phyloP scores from a whole-genome alignment of 495 filamentous ascomycete genomes.

The Neurospora sp. region DNA sequence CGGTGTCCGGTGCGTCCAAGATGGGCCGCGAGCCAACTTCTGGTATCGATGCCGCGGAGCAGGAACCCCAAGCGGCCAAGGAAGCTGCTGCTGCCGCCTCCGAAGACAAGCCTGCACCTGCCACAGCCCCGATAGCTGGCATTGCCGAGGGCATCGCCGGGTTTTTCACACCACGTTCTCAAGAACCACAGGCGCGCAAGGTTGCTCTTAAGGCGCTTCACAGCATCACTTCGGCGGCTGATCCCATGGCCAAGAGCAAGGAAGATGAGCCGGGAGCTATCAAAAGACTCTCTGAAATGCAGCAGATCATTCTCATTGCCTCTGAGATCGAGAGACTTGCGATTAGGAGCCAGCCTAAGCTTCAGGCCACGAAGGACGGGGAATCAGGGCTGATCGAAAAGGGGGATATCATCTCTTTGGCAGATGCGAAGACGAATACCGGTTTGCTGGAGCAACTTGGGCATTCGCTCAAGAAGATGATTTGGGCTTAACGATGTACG shows the following conservation, averaged over 20 bases:
- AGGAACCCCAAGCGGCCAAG: slow-evolving; percentile 1
- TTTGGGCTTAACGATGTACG: slow-evolving; percentile 57
- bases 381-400: slow-evolving; percentile 46
- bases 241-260: slow-evolving; percentile 26
- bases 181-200: slow-evolving; percentile 18
- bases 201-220: slow-evolving; percentile 54
- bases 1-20: slow-evolving; percentile 27
- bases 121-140: not conserved
- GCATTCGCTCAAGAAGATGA: slow-evolving; percentile 80
- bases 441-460: slow-evolving; percentile 76
- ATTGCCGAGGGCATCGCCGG: slow-evolving; percentile 16
- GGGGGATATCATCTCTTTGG: slow-evolving; percentile 68
- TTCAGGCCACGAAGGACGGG: slow-evolving; percentile 9
- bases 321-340: slow-evolving; percentile 44
- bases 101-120: not conserved
- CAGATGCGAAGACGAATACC: slow-evolving; percentile 80
- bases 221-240: slow-evolving; percentile 38
- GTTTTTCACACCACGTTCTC: slow-evolving; percentile 18
- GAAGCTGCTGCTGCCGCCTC: not conserved
- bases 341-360: slow-evolving; percentile 23
- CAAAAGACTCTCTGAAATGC: slow-evolving; percentile 49
- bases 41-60: slow-evolving; percentile 2
- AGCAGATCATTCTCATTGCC: slow-evolving; percentile 63
- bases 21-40: not conserved
- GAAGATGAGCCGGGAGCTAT: slow-evolving; percentile 20